Evolutionary conservation across 2,329 filamentous ascomycete genomes (phyloP).

Genomic region (Aspergillus fumigatiaffinis): DNA sequence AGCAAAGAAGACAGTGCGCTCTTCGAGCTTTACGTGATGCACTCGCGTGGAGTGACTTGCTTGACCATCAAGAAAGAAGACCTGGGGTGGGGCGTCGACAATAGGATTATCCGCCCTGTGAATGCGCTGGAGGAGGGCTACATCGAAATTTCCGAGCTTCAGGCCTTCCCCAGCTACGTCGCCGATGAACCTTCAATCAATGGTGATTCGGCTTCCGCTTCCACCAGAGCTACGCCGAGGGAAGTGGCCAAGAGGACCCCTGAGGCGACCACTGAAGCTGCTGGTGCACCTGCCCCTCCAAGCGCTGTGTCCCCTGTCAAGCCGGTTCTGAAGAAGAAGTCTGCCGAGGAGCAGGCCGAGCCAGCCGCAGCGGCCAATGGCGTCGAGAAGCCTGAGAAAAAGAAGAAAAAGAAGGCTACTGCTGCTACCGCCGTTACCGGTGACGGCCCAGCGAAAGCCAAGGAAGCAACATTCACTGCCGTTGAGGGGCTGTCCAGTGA

Average conservation of each 20-base stretch:
- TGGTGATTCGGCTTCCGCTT: constrained; percentile 36
- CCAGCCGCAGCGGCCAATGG: constrained; percentile 15
- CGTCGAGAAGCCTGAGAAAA: constrained; percentile 64
- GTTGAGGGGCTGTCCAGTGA: constrained; percentile 10
- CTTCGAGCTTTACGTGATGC: constrained; percentile 96
- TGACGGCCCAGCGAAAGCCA: constrained; percentile 47
- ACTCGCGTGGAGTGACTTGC: constrained; percentile 94
- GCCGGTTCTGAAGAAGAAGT: constrained; percentile 39
- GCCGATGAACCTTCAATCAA: constrained; percentile 44
- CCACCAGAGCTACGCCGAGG: constrained; percentile 36
- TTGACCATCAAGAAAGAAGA: constrained; percentile 82
- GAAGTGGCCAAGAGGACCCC: constrained; percentile 41
- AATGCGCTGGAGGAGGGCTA: constrained; percentile 71
- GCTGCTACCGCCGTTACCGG: constrained; percentile 23
- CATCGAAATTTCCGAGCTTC: constrained; percentile 70
- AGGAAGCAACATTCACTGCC: constrained; percentile 23
- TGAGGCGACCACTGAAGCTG: constrained; percentile 23
- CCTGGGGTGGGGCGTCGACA: constrained; percentile 85
- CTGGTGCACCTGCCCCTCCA: constrained; percentile 17
- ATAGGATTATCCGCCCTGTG: constrained; percentile 76
- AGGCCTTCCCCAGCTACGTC: constrained; percentile 42
- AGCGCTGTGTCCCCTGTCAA: constrained; percentile 38
- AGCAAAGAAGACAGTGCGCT: constrained; percentile 66
- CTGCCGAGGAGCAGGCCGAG: constrained; percentile 33
- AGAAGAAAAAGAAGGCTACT: constrained; percentile 60